Evolutionary conservation across 2,329 filamentous ascomycete species (phyloP), one percentile per base, ranked within the genome.

Genomic region (Colletotrichum caudatum): DNA sequence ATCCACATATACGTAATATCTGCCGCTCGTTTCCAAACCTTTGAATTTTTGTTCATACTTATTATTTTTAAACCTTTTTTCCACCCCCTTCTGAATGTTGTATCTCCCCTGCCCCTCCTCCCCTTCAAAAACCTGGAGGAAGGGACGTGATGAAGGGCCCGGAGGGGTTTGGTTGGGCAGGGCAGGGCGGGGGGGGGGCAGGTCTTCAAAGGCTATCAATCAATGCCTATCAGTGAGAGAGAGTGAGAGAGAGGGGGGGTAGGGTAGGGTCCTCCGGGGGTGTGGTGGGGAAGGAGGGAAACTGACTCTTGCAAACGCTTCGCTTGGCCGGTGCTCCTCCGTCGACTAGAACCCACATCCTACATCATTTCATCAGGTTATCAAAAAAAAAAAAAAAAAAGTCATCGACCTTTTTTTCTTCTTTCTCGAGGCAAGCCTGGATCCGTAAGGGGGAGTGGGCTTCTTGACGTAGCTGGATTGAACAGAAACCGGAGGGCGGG

Each of bases 1-100:
- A 44, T 44, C 58, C 51, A 64, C 44, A 26, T 51, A 67, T 71
- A 71, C 64, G 68, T 71, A 71, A 71, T 29, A 29, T 29, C 2
- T 71, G 68, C 58, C 64, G 51, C 48, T 37, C 64, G 68, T 68
- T 68, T 68, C 68, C 64, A 71, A 64, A 51, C 68, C 58, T 23
- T 71, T 66, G 35, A 3, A 12, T 11, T 35, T 62, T 64, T n/a
- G 14, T 23, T 63, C 29, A n/a, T n/a, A 29, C 3, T 29, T 29
- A 29, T 29, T 3, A 29, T 29, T 29, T 29, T 2, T 29, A 29
- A 29, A 29, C 26, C 53, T 58, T 8, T 39, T 35, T 63, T 39
- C 16, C 33, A 8, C 9, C 35, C 7, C 35, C 35, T 9, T 9
- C 1, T 50, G 16, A 14, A 14, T n/a, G 18, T 35, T 39, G 44